Percentiles rank a stretch among this genome's conserved stretches.
These are phyloP conservation scores for Haematococcus lacustris DNA, from an alignment of 139 green algal species.

Conservation along the genomic window DNA sequence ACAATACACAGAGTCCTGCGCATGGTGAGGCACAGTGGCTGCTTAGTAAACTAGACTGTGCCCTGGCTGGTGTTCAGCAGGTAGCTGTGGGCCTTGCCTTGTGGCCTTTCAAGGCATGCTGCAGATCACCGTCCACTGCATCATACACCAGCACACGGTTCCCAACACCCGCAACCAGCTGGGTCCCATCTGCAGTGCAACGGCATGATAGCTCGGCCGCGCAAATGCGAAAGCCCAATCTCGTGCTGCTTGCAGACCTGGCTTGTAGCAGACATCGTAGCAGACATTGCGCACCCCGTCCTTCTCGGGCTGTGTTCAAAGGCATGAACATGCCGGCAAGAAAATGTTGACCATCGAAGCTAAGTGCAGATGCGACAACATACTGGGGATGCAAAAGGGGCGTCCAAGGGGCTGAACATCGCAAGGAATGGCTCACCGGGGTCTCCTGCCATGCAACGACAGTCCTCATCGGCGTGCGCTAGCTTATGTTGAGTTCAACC, in stretches of 20 bases:
- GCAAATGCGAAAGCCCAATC: not conserved
- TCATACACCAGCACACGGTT: slow-evolving; percentile 73
- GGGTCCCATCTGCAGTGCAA: slow-evolving; percentile 53
- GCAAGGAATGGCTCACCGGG: slow-evolving; percentile 25
- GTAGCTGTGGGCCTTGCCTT: slow-evolving; percentile 40
- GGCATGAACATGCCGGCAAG: not conserved
- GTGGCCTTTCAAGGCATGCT: slow-evolving; percentile 70
- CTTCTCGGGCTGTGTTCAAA: slow-evolving; percentile 52
- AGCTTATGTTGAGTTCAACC: no score
- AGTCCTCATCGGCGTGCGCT: slow-evolving; percentile 46
- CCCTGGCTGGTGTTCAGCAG: no score
- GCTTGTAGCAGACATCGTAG: slow-evolving; percentile 70
- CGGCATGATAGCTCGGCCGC: not conserved
- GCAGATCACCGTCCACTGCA: slow-evolving; percentile 59
- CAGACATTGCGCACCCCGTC: slow-evolving; percentile 70
- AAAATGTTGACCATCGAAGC: not conserved
- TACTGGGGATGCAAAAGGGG: not conserved
- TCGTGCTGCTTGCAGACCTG: slow-evolving; percentile 24
- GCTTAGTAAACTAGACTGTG: no score
- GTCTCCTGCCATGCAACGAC: slow-evolving; percentile 53
- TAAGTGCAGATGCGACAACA: not conserved
- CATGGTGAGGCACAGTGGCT: no score
- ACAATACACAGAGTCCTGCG: slow-evolving; percentile 69
- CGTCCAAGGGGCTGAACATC: not conserved
- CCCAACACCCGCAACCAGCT: slow-evolving; percentile 65